A percentile compares a stretch with the other conserved stretches of the same genome.
Evolutionary conservation across 768 basidiomycete species (phyloP).

Genomic region (Boletus subparvulus): DNA sequence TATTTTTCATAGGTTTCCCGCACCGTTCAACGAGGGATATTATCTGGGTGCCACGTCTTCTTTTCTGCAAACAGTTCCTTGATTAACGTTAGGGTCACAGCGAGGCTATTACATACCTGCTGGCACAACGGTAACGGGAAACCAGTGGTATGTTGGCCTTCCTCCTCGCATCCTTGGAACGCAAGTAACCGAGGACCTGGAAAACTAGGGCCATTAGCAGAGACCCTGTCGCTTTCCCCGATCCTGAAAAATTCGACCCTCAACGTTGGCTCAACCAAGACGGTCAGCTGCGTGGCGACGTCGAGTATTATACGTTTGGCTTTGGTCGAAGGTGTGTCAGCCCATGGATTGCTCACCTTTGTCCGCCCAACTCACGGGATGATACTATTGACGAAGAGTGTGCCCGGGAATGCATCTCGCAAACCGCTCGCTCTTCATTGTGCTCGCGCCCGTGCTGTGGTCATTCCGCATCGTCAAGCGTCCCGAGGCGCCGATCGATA

Average conservation of each 20-base stretch:
- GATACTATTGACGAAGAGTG: constrained; percentile 35
- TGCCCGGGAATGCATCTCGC: constrained; percentile 64
- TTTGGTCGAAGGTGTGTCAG: constrained; percentile 43
- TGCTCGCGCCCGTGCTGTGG: constrained; percentile 60
- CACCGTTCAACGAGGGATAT: constrained; percentile 66
- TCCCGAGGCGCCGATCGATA: constrained; percentile 52
- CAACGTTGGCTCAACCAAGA: constrained; percentile 53
- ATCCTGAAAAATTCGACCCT: constrained; percentile 58
- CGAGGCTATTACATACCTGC: constrained; percentile 24
- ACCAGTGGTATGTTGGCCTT: constrained; percentile 15
- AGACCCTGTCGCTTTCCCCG: constrained; percentile 54
- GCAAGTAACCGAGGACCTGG: neutral
- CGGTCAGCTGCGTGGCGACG: constrained; percentile 45
- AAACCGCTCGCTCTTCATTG: constrained; percentile 52
- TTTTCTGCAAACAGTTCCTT: constrained; percentile 30
- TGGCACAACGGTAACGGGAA: constrained; percentile 20
- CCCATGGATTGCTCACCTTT: neutral
- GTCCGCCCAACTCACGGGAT: no score
- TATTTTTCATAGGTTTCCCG: constrained; percentile 38
- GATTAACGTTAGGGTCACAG: constrained; percentile 1
- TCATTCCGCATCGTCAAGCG: constrained; percentile 54
- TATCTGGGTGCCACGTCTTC: constrained; percentile 44
- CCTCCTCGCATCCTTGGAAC: no score
- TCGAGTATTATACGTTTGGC: constrained; percentile 51
- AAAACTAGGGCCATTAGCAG: constrained; percentile 47